phyloP scores from a whole-genome alignment of 225 moss, liverwort and hornwort genomes.

The Climacium dendroides region DNA sequence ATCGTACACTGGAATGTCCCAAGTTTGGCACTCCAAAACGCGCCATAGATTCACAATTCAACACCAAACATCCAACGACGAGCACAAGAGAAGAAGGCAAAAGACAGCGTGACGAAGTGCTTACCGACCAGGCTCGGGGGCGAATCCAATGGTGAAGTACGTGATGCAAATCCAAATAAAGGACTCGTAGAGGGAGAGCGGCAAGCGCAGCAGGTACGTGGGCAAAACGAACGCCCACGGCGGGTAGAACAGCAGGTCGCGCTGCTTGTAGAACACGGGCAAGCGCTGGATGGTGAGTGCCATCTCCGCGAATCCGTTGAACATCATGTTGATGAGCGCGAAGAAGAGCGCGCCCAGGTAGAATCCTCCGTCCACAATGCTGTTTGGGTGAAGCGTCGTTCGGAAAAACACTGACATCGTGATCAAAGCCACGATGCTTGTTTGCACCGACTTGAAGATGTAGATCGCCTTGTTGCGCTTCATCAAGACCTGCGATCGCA shows the following conservation, averaged over 20 bases:
- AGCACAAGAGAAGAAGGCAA: neutral
- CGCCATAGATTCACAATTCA: neutral
- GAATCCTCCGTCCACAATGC: neutral
- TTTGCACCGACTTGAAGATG: slow-evolving; percentile 58
- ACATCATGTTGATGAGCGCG: slow-evolving; percentile 54
- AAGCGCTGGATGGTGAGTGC: slow-evolving; percentile 40
- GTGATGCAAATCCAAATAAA: slow-evolving; percentile 13
- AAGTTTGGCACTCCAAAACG: neutral
- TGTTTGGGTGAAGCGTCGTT: slow-evolving; percentile 4
- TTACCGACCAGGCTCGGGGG: slow-evolving; percentile 42
- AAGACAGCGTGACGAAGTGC: neutral
- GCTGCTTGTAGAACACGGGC: slow-evolving; percentile 74
- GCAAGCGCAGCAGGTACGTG: slow-evolving; percentile 43
- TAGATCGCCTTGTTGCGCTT: slow-evolving; percentile 59
- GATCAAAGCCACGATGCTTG: slow-evolving; percentile 34
- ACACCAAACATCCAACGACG: neutral
- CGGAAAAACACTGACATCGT: slow-evolving; percentile 55
- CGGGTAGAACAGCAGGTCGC: slow-evolving; percentile 52
- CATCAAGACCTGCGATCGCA: slow-evolving; percentile 17
- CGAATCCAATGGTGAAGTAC: slow-evolving; percentile 63
- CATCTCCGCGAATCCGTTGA: slow-evolving; percentile 63
- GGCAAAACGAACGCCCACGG: slow-evolving; percentile 67
- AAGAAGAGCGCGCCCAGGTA: slow-evolving; percentile 60
- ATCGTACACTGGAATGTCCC: neutral
- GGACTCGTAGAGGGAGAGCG: slow-evolving; percentile 47